Evolutionary conservation across 2,329 filamentous ascomycete species (phyloP).

Genomic region (Trichoderma koningiopsis): DNA sequence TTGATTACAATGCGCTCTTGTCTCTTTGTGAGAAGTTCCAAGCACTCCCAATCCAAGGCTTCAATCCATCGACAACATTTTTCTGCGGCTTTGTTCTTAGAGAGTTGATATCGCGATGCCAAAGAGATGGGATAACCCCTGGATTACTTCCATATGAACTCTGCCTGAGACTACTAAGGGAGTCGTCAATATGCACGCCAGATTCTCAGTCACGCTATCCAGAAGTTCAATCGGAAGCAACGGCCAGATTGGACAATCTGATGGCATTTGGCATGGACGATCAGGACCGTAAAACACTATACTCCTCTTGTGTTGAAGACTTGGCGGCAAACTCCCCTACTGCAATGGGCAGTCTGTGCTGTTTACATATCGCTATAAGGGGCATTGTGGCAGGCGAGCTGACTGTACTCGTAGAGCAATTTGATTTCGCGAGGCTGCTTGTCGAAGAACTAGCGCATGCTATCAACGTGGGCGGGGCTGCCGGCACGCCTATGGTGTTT

Average conservation of each 20-base stretch:
- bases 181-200: slow-evolving; percentile 62
- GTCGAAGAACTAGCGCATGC: slow-evolving; percentile 66
- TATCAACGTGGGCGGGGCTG: slow-evolving; percentile 37
- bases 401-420: slow-evolving; percentile 58
- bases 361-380: slow-evolving; percentile 55
- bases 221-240: slow-evolving; percentile 66
- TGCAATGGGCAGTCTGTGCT: slow-evolving; percentile 73
- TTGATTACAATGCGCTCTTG: slow-evolving; percentile 53
- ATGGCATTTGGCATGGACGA: slow-evolving; percentile 55
- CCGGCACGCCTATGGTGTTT: slow-evolving; percentile 48
- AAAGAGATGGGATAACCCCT: slow-evolving; percentile 39
- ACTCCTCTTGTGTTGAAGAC: slow-evolving; percentile 67
- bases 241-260: slow-evolving; percentile 62
- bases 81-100: slow-evolving; percentile 62
- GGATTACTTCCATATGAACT: slow-evolving; percentile 52
- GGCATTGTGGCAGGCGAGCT: slow-evolving; percentile 54
- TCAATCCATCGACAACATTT: slow-evolving; percentile 62
- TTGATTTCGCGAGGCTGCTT: slow-evolving; percentile 62
- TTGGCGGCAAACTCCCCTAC: slow-evolving; percentile 64
- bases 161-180: slow-evolving; percentile 68
- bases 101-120: slow-evolving; percentile 49
- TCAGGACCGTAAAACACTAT: slow-evolving; percentile 63
- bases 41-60: slow-evolving; percentile 62
- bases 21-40: slow-evolving; percentile 74
- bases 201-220: slow-evolving; percentile 59